Evolutionary conservation across 805 yeast genomes (phyloP).

Genomic region (Candida boleticola): DNA sequence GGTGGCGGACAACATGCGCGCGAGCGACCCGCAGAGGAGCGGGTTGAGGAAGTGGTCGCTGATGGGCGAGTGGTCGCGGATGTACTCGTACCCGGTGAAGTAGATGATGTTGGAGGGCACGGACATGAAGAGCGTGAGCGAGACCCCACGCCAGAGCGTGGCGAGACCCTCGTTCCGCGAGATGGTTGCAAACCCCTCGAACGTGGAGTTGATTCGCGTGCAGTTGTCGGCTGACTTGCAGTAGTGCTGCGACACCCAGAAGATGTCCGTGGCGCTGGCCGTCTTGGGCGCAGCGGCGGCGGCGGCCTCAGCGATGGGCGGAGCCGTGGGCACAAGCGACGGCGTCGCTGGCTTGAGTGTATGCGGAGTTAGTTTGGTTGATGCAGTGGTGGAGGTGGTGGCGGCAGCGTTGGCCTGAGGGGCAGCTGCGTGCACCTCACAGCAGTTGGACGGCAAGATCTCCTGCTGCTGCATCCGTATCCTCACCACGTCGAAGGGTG

Average conservation of each 20-base stretch:
- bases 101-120: slow-evolving; percentile 91
- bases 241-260: slow-evolving; percentile 34
- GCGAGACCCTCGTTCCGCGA: slow-evolving; percentile 67
- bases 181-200: slow-evolving; percentile 69
- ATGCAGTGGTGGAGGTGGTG: slow-evolving; percentile 22
- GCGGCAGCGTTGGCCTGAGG: slow-evolving; percentile 12
- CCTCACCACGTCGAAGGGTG: slow-evolving; percentile 80
- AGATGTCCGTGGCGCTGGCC: slow-evolving; percentile 20
- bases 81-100: slow-evolving; percentile 87
- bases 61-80: slow-evolving; percentile 66
- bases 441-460: slow-evolving; percentile 35
- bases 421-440: slow-evolving; percentile 3
- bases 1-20: slow-evolving; percentile 81
- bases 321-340: too few relatives aligned
- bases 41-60: slow-evolving; percentile 62
- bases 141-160: slow-evolving; percentile 87
- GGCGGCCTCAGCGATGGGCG: background rate
- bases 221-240: slow-evolving; percentile 41
- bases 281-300: background rate
- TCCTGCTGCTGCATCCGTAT: slow-evolving; percentile 78
- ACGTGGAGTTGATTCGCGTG: slow-evolving; percentile 61
- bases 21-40: slow-evolving; percentile 77
- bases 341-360: too few relatives aligned
- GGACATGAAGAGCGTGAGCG: slow-evolving; percentile 81
- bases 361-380: slow-evolving; percentile 7